Evolutionary conservation across 805 yeast species (phyloP), one percentile per base, ranked within the genome.

Genomic region (Candida khao-thaluensis): DNA sequence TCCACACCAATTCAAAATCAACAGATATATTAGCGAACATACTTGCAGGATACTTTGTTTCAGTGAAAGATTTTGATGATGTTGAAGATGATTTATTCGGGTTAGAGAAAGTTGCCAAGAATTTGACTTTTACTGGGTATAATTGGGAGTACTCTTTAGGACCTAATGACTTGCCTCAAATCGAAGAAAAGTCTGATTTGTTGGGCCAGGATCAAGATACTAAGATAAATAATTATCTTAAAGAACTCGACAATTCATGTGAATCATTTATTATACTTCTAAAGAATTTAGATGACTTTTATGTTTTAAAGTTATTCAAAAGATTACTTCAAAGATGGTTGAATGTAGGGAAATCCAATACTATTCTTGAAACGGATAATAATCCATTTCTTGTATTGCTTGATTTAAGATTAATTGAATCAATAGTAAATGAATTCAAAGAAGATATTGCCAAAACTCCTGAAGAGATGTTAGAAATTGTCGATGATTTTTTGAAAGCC

Each of bases 321-420:
- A 45, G 44, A 0, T 59, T 81, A 1, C 61, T 91, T 44, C 71
- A 72, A 41, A 65, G 81, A 48, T 86, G 95, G 90, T 66, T 85
- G 9, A 51, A 56, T 2, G 6, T 40, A 1, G 37, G 24, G 11
- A 36, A 28, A 1, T 32, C 40, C 2, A 26, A 51, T 38, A 27
- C 20, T 7, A 39, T 41, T 8, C 35, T 27, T 1, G 59, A 51
- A 4, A 24, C 22, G 4, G 65, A 62, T 2, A 64, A 65, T 4
- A 70, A 73, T 43, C 82, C 86, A n/a, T 72, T 77, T 37, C 48
- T 71, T 6, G 66, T 76, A 38, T 61, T 85, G 25, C 61, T 79
- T 5, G 82, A 84, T 51, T 62, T 87, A 42, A 75, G 82, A 43
- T 53, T 87, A 8, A 58, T 90, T 36, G 93, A 88, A 52, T 59